Percentiles rank a stretch among this genome's conserved stretches.
These are phyloP conservation scores for Gossypium turneri DNA, from an alignment of 345 rosid species.

Conservation along the genomic window DNA sequence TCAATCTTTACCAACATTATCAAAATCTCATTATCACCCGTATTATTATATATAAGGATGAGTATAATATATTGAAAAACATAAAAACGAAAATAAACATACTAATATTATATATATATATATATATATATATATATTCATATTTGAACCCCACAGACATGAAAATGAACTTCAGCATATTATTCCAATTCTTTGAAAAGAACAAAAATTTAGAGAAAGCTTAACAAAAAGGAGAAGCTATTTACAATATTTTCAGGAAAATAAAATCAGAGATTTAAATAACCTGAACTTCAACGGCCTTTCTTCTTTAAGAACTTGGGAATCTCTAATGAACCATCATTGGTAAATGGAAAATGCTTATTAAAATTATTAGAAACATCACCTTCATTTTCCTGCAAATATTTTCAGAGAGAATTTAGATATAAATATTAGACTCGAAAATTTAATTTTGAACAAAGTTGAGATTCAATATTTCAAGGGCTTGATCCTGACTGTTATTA, in stretches of 20 bases:
- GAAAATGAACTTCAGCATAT: too few relatives aligned
- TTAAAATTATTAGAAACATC: conserved; percentile 45
- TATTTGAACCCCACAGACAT: too few relatives aligned
- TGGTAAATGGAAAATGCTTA: conserved; percentile 49
- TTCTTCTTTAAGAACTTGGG: conserved; percentile 89
- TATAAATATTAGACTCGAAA: too few relatives aligned
- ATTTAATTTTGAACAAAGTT: too few relatives aligned
- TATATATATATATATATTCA: too few relatives aligned
- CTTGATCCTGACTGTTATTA: neutral
- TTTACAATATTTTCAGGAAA: neutral
- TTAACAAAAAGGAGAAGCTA: neutral
- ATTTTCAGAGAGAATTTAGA: too few relatives aligned
- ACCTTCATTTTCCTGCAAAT: conserved; percentile 37
- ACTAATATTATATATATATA: too few relatives aligned
- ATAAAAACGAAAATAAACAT: too few relatives aligned
- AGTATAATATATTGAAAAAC: too few relatives aligned
- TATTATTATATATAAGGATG: too few relatives aligned
- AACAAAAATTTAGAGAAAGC: neutral
- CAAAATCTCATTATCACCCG: too few relatives aligned
- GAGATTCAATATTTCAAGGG: neutral
- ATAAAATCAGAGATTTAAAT: conserved; percentile 51
- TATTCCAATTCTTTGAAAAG: neutral
- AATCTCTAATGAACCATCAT: conserved; percentile 60
- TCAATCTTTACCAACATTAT: too few relatives aligned
- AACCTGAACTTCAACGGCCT: conserved; percentile 62